A percentile compares a stretch with the other conserved stretches of the same genome.
These are phyloP conservation scores for Agapanthus africanus DNA, from an alignment of 106 monocot species.

Conservation along the genomic window DNA sequence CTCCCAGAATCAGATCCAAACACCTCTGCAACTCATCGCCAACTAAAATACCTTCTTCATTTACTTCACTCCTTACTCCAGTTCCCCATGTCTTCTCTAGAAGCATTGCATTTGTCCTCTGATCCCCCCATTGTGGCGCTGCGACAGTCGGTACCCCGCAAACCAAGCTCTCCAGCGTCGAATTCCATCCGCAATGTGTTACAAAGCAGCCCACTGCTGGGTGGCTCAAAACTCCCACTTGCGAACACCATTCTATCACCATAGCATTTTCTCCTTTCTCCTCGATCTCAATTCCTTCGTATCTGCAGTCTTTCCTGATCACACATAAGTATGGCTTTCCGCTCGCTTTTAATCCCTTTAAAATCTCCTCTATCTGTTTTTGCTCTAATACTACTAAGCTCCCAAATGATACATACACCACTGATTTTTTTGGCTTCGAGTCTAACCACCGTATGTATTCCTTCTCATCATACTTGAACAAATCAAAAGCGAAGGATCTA, in stretches of 20 bases:
- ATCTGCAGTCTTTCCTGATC: constrained; percentile 22
- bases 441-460: constrained; percentile 44
- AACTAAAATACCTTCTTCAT: too few relatives aligned
- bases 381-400: constrained; percentile 17
- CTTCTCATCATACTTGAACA: constrained; percentile 23
- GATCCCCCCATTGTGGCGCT: too few relatives aligned
- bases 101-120: too few relatives aligned
- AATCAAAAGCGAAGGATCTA: background rate
- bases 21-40: too few relatives aligned
- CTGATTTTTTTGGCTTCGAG: constrained; percentile 29
- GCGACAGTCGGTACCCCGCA: too few relatives aligned
- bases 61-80: too few relatives aligned
- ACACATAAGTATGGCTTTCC: constrained; percentile 38
- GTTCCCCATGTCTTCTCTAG: too few relatives aligned
- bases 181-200: constrained; percentile 73
- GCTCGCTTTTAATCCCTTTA: constrained; percentile 24
- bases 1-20: too few relatives aligned
- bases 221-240: constrained; percentile 22
- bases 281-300: constrained; percentile 1
- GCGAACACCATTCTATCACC: constrained; percentile 32
- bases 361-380: constrained; percentile 36
- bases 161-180: constrained; percentile 50
- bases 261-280: constrained; percentile 11
- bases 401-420: constrained; percentile 52
- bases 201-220: constrained; percentile 48